phyloP scores from a whole-genome alignment of 306 rosid species.

The Herpetospermum pedunculosum region DNA sequence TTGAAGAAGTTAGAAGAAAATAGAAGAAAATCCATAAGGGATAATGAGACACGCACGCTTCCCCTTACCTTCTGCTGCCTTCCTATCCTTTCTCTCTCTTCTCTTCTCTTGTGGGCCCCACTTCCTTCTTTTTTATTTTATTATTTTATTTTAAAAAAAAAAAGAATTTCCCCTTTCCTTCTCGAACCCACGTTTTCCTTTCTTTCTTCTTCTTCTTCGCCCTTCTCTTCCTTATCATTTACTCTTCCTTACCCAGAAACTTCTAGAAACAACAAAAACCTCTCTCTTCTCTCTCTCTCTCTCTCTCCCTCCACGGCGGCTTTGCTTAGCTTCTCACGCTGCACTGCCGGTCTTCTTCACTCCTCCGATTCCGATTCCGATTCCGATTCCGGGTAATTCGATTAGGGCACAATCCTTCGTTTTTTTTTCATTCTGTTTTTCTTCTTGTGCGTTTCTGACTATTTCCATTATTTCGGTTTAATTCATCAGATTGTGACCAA shows the following conservation, averaged over 20 bases:
- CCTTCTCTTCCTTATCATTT: conserved; percentile 13
- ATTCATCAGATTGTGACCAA: neutral
- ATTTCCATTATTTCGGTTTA: no score
- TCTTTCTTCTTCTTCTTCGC: neutral
- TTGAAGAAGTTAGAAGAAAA: neutral
- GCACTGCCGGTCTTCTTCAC: neutral
- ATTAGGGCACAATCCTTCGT: no score
- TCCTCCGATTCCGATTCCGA: neutral
- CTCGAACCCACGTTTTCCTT: conserved; percentile 37
- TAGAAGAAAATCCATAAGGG: neutral
- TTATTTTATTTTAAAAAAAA: neutral
- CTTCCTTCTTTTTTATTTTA: neutral
- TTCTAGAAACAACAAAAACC: conserved; percentile 62
- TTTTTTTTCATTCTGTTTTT: neutral
- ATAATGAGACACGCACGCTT: neutral
- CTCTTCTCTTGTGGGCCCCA: conserved; percentile 23
- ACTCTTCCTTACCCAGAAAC: conserved; percentile 32
- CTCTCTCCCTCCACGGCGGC: neutral
- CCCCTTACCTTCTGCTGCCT: conserved; percentile 32
- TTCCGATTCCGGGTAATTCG: no score
- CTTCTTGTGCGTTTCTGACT: neutral
- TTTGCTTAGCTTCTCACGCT: neutral
- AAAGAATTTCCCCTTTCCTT: conserved; percentile 20
- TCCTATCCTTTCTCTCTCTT: conserved; percentile 15
- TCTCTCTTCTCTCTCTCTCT: conserved; percentile 9